Evolutionary conservation across 2,329 filamentous ascomycete species (phyloP).

Genomic region (Aspergillus unguis): DNA sequence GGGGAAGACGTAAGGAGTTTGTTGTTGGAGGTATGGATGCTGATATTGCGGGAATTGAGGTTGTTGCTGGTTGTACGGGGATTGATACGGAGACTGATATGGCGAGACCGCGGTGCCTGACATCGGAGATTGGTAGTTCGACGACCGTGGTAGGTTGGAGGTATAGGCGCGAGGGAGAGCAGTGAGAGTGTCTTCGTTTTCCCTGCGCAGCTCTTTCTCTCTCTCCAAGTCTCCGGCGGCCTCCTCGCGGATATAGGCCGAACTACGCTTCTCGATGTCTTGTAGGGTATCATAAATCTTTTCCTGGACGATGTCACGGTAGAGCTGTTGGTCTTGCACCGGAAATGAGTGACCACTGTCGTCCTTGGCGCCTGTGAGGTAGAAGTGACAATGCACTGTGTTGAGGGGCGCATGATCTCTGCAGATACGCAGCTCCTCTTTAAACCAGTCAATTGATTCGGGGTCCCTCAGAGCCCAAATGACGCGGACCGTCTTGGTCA

Average conservation of each 20-base stretch:
- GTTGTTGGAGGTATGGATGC: constrained; percentile 2
- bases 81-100: constrained; percentile 6
- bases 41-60: neutral
- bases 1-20: neutral
- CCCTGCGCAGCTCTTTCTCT: constrained; percentile 72
- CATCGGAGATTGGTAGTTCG: constrained; percentile 3
- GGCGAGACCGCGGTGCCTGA: constrained; percentile 12
- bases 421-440: constrained; percentile 88
- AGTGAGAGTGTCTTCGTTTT: constrained; percentile 81
- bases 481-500: constrained; percentile 84
- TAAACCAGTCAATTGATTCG: constrained; percentile 97
- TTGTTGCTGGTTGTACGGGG: constrained; percentile 1
- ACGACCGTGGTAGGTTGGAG: constrained; percentile 4
- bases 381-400: constrained; percentile 90
- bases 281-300: constrained; percentile 85
- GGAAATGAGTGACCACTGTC: constrained; percentile 40
- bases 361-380: constrained; percentile 72
- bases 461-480: constrained; percentile 91
- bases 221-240: constrained; percentile 74
- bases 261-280: constrained; percentile 82
- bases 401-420: constrained; percentile 83
- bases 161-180: constrained; percentile 54
- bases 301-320: constrained; percentile 76
- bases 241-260: constrained; percentile 75
- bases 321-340: constrained; percentile 50